Evolutionary conservation across 805 yeast genomes (phyloP), one percentile per base, ranked within the genome.

Genomic region (Phaffomyces thermotolerans): DNA sequence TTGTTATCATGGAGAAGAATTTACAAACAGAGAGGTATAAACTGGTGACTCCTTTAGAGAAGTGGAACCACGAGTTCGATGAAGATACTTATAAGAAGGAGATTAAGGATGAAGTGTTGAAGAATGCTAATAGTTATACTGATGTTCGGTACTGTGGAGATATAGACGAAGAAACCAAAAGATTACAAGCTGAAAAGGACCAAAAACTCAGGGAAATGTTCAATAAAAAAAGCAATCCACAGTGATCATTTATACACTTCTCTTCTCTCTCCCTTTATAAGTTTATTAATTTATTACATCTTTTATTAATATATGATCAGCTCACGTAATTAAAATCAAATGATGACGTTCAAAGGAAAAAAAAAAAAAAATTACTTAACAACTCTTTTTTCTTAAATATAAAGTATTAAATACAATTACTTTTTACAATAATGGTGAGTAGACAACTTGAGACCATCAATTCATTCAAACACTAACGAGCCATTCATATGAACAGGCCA

Each of bases 1-100:
- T 85, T 59, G 69, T 90, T 34, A 77, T 83, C 29, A 84, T 89
- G 95, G 87, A 84, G 57, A 71, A 73, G 45, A 68, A 72, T 44
- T 63, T 58, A 7, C 65, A 66, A 6, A 68, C 68, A 0, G 73
- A 73, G 20, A 70, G 76, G 47, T 89, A 80, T 57, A 58, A 57
- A 34, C 65, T 89, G 42, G 65, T 74, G 51, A 83, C 91, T 0
- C 74, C 71, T 34, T 56, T 90, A 49, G 73, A 72, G 34, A 82
- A 84, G 24, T 88, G 96, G 95, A 78, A 76, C 22, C 71, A 73
- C 13, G 74, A 68, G 18, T 71, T 65, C n/a, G 49, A 49, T 17
- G 47, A 42, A 17, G 41, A 40, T 8, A 17, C 24, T 2, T 53
- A 47, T 31, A 24, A 46, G n/a, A 42, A 41, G 1, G 62, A 57